Evolutionary conservation across 352 stramenopile genomes (phyloP).

Genomic region (Pilasporangium apinafurcum): DNA sequence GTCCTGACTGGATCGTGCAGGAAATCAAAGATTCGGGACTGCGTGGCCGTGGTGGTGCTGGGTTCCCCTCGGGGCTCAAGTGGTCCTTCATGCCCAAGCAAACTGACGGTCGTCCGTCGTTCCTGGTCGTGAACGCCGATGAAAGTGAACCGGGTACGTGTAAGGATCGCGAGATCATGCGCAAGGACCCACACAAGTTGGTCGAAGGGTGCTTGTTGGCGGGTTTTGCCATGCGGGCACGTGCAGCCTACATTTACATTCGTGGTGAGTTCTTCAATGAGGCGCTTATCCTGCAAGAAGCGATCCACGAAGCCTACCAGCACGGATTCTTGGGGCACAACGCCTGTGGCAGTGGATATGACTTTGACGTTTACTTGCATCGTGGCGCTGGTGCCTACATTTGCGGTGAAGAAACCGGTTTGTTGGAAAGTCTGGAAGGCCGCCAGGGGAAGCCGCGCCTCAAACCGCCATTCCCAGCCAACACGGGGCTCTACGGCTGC

Average conservation of each 20-base stretch:
- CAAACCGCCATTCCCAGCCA: slow-evolving; percentile 99
- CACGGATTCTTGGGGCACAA: slow-evolving; percentile 96
- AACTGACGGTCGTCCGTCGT: slow-evolving; percentile 97
- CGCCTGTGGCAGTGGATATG: slow-evolving; percentile 97
- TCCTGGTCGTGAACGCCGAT: slow-evolving; percentile 99
- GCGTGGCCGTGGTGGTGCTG: slow-evolving; percentile 95
- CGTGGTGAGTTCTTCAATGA: slow-evolving; percentile 99
- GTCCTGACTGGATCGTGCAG: slow-evolving; percentile 99
- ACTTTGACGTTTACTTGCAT: slow-evolving; percentile 99
- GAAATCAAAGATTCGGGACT: slow-evolving; percentile 99
- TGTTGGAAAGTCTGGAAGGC: slow-evolving; percentile 98
- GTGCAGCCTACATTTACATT: slow-evolving; percentile 99
- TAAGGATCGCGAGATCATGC: slow-evolving; percentile 99
- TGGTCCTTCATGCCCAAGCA: slow-evolving; percentile 99
- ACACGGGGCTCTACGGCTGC: slow-evolving; percentile 98
- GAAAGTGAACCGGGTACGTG: slow-evolving; percentile 99
- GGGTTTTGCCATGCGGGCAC: slow-evolving; percentile 98
- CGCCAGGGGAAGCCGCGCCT: slow-evolving; percentile 96
- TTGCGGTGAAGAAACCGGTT: slow-evolving; percentile 98
- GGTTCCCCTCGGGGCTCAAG: slow-evolving; percentile 99
- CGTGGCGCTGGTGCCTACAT: slow-evolving; percentile 99
- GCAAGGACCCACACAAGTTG: slow-evolving; percentile 99
- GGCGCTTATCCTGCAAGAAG: slow-evolving; percentile 96
- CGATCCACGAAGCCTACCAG: slow-evolving; percentile 98
- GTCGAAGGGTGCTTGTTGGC: slow-evolving; percentile 97